Conservation (phyloP, 164 flowering plant genomes). For the Kalanchoe fedtschenkoi region DNA sequence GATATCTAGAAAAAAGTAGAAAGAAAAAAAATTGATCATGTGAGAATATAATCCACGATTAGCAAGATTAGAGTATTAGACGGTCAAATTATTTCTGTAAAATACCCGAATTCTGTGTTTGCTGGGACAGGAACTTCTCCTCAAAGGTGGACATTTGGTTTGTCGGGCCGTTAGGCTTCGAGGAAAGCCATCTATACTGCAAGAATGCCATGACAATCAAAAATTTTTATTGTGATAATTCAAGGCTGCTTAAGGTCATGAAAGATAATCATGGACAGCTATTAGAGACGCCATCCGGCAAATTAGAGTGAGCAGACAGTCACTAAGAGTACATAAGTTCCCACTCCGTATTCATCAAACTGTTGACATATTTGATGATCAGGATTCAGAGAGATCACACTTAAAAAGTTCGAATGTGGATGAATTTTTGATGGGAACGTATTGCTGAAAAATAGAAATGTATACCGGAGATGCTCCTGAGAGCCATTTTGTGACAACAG, state of each 20-base stretch:
- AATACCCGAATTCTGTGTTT: conserved; percentile 75
- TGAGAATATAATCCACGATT: background rate
- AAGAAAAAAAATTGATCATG: background rate
- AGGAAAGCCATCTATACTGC: conserved; percentile 96
- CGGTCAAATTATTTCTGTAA: background rate
- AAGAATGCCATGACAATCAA: background rate
- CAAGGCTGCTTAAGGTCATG: background rate
- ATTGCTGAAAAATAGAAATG: conserved; percentile 3
- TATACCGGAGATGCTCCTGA: conserved; percentile 86
- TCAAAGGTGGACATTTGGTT: conserved; percentile 72
- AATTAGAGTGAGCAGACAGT: background rate
- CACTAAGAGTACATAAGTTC: background rate
- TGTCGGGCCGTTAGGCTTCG: conserved; percentile 41
- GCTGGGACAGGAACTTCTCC: conserved; percentile 84
- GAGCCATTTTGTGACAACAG: conserved; percentile 95
- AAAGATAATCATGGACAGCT: background rate
- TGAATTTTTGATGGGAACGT: background rate
- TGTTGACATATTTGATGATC: background rate
- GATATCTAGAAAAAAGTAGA: background rate
- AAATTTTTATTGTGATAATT: background rate
- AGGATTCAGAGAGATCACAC: background rate
- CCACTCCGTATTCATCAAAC: background rate
- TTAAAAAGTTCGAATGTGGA: background rate
- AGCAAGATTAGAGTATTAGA: background rate
- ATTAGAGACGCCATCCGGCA: background rate